Evolutionary conservation across 1,139 yeast genomes (phyloP), one percentile per base, ranked within the genome.

Genomic region (Diutina rugosa): DNA sequence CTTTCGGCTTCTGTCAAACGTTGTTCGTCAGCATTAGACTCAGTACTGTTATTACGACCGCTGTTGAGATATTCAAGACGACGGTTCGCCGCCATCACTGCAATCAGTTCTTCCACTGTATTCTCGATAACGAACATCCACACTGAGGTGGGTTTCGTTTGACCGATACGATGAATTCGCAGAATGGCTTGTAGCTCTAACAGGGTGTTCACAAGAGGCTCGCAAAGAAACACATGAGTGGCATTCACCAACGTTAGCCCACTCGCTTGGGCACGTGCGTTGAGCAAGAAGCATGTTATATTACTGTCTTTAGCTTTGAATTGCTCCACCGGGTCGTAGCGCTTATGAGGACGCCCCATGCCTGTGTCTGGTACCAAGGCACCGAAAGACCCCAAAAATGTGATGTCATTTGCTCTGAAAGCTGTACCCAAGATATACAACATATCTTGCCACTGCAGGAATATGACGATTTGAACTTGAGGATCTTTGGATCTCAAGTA

Each of bases 221-320:
- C 99, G 68, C 96, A 85, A 10, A 90, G 68, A 61, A 89, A 86
- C 0, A 93, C 91, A 67, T 93, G 97, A 0, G 89, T 85, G 0
- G 98, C 98, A 72, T 91, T 91, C 14, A 90, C 83, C 60, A 93
- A 75, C 2, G 96, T 93, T 61, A 93, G 73, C 0, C 98, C 99
- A 38, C 97, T 83, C 9, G 96, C 90, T 65, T 90, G 89, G 0
- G 91, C 87, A 62, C 82, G 85, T 0, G 97, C 93, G 69, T 90
- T 89, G 61, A 93, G 71, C 51, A 93, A 69, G 64, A 91, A 84
- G 67, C 97, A 90, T 0, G 97, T 87, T n/a, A 87, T 78, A 0
- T 72, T 68, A 4, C 80, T 72, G 58, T 59, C 57, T 1, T 89
- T 81, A 56, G 77, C 78, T 61, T 86, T 87, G 70, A 91, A 91